A percentile compares a stretch with the other conserved stretches of the same genome.
phyloP scores from a whole-genome alignment of 2,329 filamentous ascomycete species.

The Botrytis deweyae region DNA sequence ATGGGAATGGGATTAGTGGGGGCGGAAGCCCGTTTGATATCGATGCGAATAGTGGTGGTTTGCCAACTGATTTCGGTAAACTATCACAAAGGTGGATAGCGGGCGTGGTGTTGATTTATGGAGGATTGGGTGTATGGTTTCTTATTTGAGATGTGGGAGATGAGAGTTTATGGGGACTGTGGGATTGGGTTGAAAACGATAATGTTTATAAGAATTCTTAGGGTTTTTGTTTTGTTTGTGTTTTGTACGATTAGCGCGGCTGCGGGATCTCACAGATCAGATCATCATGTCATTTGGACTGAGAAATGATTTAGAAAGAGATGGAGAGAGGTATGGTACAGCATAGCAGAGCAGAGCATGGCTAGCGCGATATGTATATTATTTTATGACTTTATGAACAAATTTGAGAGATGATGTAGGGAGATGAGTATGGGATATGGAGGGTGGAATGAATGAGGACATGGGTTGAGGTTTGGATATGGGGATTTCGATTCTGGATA shows the following conservation, averaged over 20 bases:
- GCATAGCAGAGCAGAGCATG: not conserved
- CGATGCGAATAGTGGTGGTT: constrained; percentile 6
- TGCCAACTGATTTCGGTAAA: not conserved
- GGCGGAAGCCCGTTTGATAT: constrained; percentile 25
- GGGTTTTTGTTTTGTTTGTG: not conserved
- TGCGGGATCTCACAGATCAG: not conserved
- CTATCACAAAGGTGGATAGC: not conserved
- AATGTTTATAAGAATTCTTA: not conserved
- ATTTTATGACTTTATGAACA: not conserved
- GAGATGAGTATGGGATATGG: not conserved
- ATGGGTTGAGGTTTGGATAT: not conserved
- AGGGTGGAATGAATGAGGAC: not conserved
- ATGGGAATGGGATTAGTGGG: constrained; percentile 13
- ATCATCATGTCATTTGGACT: not conserved
- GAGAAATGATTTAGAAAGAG: not conserved
- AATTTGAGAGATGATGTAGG: not conserved
- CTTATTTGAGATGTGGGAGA: not conserved
- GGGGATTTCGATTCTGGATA: not conserved
- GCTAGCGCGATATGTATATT: not conserved
- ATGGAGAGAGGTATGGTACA: not conserved
- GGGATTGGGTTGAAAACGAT: not conserved
- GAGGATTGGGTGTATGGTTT: not conserved
- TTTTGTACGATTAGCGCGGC: not conserved
- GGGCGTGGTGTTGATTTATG: not conserved
- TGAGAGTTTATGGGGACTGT: not conserved